phyloP scores from a whole-genome alignment of 2,329 filamentous ascomycete genomes.

The Cladosporium sp. region DNA sequence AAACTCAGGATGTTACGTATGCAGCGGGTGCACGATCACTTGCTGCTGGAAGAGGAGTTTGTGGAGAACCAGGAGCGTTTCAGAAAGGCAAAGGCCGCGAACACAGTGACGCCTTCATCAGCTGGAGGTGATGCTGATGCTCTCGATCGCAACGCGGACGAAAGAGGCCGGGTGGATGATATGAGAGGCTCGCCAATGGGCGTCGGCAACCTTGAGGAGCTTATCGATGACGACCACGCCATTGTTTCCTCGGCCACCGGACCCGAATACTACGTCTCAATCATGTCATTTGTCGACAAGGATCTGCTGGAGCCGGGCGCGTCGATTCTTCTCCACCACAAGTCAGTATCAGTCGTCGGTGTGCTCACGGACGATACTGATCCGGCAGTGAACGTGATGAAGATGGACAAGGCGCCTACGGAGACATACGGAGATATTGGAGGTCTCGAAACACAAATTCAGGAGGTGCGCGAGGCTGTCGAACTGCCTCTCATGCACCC shows the following conservation, averaged over 20 bases:
- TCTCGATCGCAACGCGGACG: slow-evolving; percentile 85
- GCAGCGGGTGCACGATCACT: slow-evolving; percentile 97
- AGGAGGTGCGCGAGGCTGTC: slow-evolving; percentile 95
- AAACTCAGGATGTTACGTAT: slow-evolving; percentile 95
- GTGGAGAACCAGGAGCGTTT: slow-evolving; percentile 98
- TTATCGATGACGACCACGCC: slow-evolving; percentile 98
- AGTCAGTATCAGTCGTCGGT: slow-evolving; percentile 95
- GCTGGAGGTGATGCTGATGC: slow-evolving; percentile 67
- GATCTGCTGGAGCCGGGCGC: slow-evolving; percentile 94
- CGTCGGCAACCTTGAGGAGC: slow-evolving; percentile 93
- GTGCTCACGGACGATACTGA: slow-evolving; percentile 95
- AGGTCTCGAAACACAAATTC: slow-evolving; percentile 89
- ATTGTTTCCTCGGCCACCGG: slow-evolving; percentile 97
- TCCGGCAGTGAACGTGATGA: slow-evolving; percentile 96
- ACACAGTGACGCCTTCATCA: slow-evolving; percentile 56
- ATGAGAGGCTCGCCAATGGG: slow-evolving; percentile 99
- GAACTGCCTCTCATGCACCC: slow-evolving; percentile 92
- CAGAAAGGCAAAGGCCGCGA: slow-evolving; percentile 84
- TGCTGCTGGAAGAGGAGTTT: slow-evolving; percentile 95
- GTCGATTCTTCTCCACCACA: slow-evolving; percentile 92
- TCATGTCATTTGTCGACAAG: slow-evolving; percentile 99
- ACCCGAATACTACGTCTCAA: slow-evolving; percentile 98
- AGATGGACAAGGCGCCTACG: slow-evolving; percentile 96
- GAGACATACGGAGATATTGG: slow-evolving; percentile 99
- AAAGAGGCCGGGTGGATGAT: slow-evolving; percentile 90